phyloP scores from a whole-genome alignment of 2,329 filamentous ascomycete genomes.

The Chrysoporthe austroafricana region DNA sequence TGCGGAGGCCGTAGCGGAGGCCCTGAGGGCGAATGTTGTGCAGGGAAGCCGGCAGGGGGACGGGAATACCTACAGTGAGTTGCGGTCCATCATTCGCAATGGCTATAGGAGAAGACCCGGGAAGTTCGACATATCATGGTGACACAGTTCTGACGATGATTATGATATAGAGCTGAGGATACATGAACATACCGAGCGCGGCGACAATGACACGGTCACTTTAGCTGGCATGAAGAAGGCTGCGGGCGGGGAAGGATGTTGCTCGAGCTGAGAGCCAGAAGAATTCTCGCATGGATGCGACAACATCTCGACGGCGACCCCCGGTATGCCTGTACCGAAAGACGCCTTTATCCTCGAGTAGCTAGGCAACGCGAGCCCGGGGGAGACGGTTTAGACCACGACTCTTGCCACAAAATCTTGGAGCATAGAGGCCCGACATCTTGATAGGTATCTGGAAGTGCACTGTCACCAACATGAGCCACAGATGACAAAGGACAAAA shows the following conservation, averaged over 20 bases:
- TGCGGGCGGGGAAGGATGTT: constrained; percentile 36
- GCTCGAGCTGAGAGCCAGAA: constrained; percentile 17
- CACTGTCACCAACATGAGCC: not conserved
- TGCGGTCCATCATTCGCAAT: not conserved
- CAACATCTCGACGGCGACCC: not conserved
- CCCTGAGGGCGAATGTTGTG: constrained; percentile 83
- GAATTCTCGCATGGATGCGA: not conserved
- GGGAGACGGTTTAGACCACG: not conserved
- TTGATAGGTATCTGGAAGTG: not conserved
- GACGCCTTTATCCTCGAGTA: not conserved
- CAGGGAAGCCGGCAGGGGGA: constrained; percentile 68
- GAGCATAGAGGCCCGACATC: not conserved
- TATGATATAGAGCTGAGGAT: constrained; percentile 72
- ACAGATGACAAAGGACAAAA: not conserved
- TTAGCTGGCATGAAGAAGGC: constrained; percentile 48
- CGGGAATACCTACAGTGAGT: constrained; percentile 59
- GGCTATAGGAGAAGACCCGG: not conserved
- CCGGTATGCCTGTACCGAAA: not conserved
- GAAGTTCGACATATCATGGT: not conserved
- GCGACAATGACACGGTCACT: constrained; percentile 91
- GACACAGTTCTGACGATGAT: not conserved
- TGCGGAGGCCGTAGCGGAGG: constrained; percentile 79
- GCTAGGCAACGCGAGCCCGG: not conserved
- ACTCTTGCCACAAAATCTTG: not conserved
- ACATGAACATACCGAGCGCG: constrained; percentile 87